Evolutionary conservation across 202 grass and related monocot species (phyloP), one percentile per base, ranked within the genome.

Genomic region (Schoenoplectus tabernaemontani): DNA sequence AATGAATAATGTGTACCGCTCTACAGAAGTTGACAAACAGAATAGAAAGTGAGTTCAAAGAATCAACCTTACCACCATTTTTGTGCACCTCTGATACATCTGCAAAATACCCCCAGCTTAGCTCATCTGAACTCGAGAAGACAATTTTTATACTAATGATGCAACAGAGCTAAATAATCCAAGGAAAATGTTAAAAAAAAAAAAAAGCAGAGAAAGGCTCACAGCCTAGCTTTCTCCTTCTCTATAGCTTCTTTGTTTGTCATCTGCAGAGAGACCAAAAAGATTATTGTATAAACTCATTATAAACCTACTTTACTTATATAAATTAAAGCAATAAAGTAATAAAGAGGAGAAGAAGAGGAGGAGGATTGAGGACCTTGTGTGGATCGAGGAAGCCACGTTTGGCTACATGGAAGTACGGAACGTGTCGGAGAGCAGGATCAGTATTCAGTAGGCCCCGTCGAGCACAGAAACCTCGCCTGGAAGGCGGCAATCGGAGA

Each of bases 171-270:
- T 22, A 44, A 24, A 46, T 59, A 65, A 9, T 7, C 2, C 20
- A 37, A 32, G 37, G 1, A 63, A 54, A 79, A 67, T 7, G 32
- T 0, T 32, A 79, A 77, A 16, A 79, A 56, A 43, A 74, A 78
- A 33, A 43, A 47, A 36, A 28, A 1, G 8, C 3, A 58, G 30
- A 68, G 44, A 36, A 79, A 87, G 78, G 16, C 86, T 84, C 81
- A 97, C 90, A 97, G 83, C 61, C 93, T 90, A 17, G 90, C 90
- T 79, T 86, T 89, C 42, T 85, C 87, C 86, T 89, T 87, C 84
- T 86, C 78, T 59, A 90, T 60, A 64, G 83, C 83, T 69, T 93
- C 87, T 87, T 83, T 93, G 66, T 17, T 80, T 64, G n/a, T 58
- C 59, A 17, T 74, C 88, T 96, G 59, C 20, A 42, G 33, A 71